Conservation (phyloP, 2,329 filamentous ascomycete genomes). For the Aurifilum marmelostoma region DNA sequence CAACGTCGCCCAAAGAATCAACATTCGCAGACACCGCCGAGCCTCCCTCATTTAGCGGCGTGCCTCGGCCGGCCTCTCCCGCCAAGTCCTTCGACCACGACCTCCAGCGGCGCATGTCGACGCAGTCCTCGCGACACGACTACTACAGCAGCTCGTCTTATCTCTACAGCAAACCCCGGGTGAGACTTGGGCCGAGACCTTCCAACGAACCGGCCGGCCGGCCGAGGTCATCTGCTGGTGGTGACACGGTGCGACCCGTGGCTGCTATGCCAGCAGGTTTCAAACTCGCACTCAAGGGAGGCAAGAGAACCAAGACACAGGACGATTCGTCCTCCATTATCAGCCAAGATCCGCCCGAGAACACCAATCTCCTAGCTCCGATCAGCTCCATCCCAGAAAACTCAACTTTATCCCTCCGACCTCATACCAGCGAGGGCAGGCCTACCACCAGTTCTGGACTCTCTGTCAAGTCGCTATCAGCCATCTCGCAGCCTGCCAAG, state of each 20-base stretch:
- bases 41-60: constrained; percentile 56
- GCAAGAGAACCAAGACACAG: constrained; percentile 53
- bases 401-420: constrained; percentile 34
- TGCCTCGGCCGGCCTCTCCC: constrained; percentile 49
- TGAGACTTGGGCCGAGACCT: constrained; percentile 86
- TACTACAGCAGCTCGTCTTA: constrained; percentile 54
- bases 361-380: constrained; percentile 40
- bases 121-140: constrained; percentile 57
- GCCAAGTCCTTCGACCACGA: constrained; percentile 47
- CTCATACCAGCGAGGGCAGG: constrained; percentile 40
- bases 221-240: constrained; percentile 57
- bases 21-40: constrained; percentile 54
- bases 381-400: constrained; percentile 43
- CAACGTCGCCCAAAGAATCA: constrained; percentile 52
- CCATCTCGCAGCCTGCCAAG: constrained; percentile 41
- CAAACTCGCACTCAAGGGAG: constrained; percentile 66
- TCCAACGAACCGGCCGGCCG: constrained; percentile 67
- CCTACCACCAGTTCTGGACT: constrained; percentile 51
- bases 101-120: constrained; percentile 49
- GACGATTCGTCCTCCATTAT: constrained; percentile 41
- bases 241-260: constrained; percentile 68
- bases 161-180: constrained; percentile 70
- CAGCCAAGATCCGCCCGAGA: constrained; percentile 42
- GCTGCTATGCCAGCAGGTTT: constrained; percentile 81
- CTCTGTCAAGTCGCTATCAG: constrained; percentile 45